Percentiles rank a stretch among this genome's conserved stretches.
Evolutionary conservation across 805 yeast genomes (phyloP).

Genomic region (Yarrowia deformans): DNA sequence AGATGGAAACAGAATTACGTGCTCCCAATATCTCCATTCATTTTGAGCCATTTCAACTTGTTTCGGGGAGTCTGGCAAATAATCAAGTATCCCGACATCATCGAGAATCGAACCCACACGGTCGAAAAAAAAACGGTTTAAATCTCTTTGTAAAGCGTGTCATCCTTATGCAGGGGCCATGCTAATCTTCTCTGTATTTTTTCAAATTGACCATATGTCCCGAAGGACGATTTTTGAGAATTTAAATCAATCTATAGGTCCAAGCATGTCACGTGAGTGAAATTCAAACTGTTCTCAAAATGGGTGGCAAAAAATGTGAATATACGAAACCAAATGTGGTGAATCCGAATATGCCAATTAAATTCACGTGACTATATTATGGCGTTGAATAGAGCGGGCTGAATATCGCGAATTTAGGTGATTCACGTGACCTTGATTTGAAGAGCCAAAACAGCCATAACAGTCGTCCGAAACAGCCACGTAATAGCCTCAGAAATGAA

Average conservation of each 20-base stretch:
- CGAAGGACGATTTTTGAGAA: slow-evolving; percentile 56
- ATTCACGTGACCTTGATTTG: slow-evolving; percentile 3
- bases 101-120: slow-evolving; percentile 20
- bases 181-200: slow-evolving; percentile 99
- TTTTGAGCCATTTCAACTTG: no score
- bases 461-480: no score
- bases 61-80: background rate
- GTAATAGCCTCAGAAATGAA: no score
- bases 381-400: background rate
- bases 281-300: no score
- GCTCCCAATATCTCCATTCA: no score
- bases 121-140: slow-evolving; percentile 71
- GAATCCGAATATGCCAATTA: background rate
- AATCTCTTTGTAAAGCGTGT: slow-evolving; percentile 99
- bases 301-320: background rate
- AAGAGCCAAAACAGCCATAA: no score
- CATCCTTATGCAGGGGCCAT: slow-evolving; percentile 99
- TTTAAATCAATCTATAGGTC: slow-evolving; percentile 12
- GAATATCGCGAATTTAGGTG: background rate
- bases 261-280: slow-evolving; percentile 20
- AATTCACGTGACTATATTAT: background rate
- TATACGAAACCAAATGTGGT: background rate
- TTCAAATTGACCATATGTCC: slow-evolving; percentile 99
- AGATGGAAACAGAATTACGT: no score
- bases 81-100: background rate